These are phyloP conservation scores for Phytopythium boreale DNA, from an alignment of 352 stramenopile species.

Conservation along the genomic window DNA sequence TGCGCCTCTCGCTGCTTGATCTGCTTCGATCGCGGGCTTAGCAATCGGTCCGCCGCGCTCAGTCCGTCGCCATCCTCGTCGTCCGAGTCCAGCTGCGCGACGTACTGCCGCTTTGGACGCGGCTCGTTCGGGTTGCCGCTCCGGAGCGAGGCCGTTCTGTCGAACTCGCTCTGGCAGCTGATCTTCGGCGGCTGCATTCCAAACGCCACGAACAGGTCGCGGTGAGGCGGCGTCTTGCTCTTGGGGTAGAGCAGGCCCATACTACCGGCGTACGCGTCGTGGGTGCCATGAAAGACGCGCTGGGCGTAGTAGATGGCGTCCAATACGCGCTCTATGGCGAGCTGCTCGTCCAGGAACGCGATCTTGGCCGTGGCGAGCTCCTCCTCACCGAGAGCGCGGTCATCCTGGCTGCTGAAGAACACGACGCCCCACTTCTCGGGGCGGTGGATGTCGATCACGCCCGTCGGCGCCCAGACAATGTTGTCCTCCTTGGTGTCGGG, in stretches of 20 bases:
- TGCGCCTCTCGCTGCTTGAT: constrained; percentile 17
- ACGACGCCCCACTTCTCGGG: constrained; percentile 72
- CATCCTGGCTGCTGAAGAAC: constrained; percentile 48
- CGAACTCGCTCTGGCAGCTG: constrained; percentile 2
- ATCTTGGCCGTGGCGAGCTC: constrained; percentile 33
- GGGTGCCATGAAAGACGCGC: constrained; percentile 34
- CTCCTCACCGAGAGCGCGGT: constrained; percentile 33
- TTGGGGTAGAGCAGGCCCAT: constrained; percentile 37
- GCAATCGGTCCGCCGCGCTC: constrained; percentile 1
- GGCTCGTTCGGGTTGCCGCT: constrained; percentile 1
- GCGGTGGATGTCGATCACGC: constrained; percentile 73
- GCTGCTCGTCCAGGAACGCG: constrained; percentile 42
- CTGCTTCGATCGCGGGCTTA: constrained; percentile 20
- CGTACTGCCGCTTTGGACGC: constrained; percentile 15
- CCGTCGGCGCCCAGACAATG: constrained; percentile 73
- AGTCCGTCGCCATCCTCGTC: constrained; percentile 15
- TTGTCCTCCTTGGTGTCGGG: constrained; percentile 52
- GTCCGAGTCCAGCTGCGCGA: constrained; percentile 20
- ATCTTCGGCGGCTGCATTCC: constrained; percentile 34
- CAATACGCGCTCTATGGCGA: constrained; percentile 55
- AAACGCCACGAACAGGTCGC: constrained; percentile 26
- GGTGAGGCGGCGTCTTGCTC: constrained; percentile 20
- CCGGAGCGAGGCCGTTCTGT: not conserved
- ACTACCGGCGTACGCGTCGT: constrained; percentile 39
- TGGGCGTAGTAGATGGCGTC: constrained; percentile 73